phyloP scores from a whole-genome alignment of 805 yeast genomes.

The Sugiyamaella valdiviana region DNA sequence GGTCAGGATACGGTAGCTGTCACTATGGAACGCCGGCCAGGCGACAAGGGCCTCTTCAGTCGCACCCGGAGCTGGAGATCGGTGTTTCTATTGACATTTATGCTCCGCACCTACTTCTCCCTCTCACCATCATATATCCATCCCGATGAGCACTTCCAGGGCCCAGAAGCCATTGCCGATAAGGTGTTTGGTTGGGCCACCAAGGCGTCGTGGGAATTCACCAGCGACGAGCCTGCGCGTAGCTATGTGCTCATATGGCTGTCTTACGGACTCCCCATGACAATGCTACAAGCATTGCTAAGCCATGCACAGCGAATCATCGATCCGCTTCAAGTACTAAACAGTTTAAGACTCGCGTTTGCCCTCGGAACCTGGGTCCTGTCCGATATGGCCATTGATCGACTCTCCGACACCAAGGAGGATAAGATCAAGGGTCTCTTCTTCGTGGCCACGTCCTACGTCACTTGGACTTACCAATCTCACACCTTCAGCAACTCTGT shows the following conservation, averaged over 20 bases:
- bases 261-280: conserved; percentile 58
- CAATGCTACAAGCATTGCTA: conserved; percentile 35
- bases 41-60: conserved; percentile 3
- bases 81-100: conserved; percentile 40
- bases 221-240: conserved; percentile 50
- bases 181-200: conserved; percentile 41
- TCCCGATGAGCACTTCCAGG: conserved; percentile 96
- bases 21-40: not conserved
- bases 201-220: conserved; percentile 80
- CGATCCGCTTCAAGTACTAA: conserved; percentile 48
- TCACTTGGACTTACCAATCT: conserved; percentile 72
- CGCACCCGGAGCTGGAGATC: conserved; percentile 41
- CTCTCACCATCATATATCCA: conserved; percentile 80
- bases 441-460: conserved; percentile 51
- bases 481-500: conserved; percentile 86
- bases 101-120: conserved; percentile 49
- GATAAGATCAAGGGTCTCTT: conserved; percentile 38
- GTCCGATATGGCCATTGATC: conserved; percentile 40
- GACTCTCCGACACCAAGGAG: conserved; percentile 44
- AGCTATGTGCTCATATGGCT: conserved; percentile 64
- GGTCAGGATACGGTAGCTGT: no score
- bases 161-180: conserved; percentile 64
- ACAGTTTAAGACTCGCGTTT: conserved; percentile 46
- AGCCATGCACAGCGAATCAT: conserved; percentile 19
- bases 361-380: conserved; percentile 34